A percentile compares a stretch with the other conserved stretches of the same genome.
Conservation (phyloP, 176 grass and related monocot species). For the Bolboschoenus planiculmis region DNA sequence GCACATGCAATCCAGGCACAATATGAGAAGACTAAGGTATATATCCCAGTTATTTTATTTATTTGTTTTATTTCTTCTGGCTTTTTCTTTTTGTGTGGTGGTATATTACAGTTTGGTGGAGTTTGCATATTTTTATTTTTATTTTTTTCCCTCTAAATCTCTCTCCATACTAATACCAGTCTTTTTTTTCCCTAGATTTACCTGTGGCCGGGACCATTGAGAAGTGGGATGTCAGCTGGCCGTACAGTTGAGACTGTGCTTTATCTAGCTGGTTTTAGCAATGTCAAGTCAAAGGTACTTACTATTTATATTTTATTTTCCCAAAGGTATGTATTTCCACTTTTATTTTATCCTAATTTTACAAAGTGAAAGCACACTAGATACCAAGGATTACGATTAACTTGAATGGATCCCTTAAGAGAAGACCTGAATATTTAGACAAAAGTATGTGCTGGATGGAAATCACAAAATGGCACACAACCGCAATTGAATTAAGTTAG, state of each 20-base stretch:
- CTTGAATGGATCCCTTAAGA: not conserved
- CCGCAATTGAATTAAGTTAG: not conserved
- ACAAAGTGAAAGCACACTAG: not conserved
- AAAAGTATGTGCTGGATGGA: not conserved
- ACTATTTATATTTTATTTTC: not conserved
- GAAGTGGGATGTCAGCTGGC: constrained; percentile 62
- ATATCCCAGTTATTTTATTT: not conserved
- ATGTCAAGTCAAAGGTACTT: constrained; percentile 74
- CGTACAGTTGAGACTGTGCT: constrained; percentile 76
- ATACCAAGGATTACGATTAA: not conserved
- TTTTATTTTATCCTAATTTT: not conserved
- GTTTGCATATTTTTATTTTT: not conserved
- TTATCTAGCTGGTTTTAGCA: constrained; percentile 80
- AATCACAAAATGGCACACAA: not conserved
- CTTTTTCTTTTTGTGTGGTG: not conserved
- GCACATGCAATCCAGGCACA: constrained; percentile 87
- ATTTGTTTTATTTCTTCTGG: not conserved
- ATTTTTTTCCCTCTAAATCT: not conserved
- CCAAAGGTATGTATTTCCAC: not conserved
- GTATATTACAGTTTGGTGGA: not conserved
- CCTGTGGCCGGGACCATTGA: constrained; percentile 74
- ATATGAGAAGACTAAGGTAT: constrained; percentile 96
- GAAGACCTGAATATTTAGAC: not conserved
- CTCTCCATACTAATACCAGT: not conserved
- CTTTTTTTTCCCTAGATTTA: constrained; percentile 50